Evolutionary conservation across 257 asterid species (phyloP).

Genomic region (Verbascum thapsus): DNA sequence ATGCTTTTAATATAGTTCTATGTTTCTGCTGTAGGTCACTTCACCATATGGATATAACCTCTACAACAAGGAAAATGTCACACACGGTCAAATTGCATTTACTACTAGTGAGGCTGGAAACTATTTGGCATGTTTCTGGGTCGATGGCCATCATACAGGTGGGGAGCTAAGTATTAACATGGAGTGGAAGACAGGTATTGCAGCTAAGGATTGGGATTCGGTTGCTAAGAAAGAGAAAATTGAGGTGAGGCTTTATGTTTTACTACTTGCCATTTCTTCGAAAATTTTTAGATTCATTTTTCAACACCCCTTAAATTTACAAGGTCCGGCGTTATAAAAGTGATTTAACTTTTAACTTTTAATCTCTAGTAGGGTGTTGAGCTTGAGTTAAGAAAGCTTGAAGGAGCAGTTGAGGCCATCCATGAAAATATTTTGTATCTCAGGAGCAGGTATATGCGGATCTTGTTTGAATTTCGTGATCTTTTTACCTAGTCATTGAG

Average conservation of each 20-base stretch:
- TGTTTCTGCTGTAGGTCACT: constrained; percentile 46
- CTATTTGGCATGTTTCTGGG: constrained; percentile 55
- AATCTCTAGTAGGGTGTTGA: constrained; percentile 69
- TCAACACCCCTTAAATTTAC: too few species aligned
- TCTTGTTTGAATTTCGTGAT: constrained; percentile 11
- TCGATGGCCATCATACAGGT: constrained; percentile 33
- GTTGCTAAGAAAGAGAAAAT: constrained; percentile 55
- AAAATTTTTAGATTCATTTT: too few species aligned
- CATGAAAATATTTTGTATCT: constrained; percentile 79
- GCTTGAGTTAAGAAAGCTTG: constrained; percentile 89
- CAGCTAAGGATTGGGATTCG: constrained; percentile 64
- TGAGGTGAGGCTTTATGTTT: constrained; percentile 52
- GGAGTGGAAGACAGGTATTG: constrained; percentile 57
- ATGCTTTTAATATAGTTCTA: constrained; percentile 6
- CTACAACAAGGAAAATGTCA: constrained; percentile 43
- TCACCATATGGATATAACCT: constrained; percentile 56
- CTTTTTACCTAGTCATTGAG: not conserved
- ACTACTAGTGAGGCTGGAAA: constrained; percentile 56
- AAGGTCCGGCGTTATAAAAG: constrained; percentile 18
- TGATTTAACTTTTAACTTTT: constrained; percentile 25
- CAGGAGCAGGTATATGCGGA: constrained; percentile 55
- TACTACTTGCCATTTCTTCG: too few species aligned
- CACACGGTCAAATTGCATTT: constrained; percentile 55
- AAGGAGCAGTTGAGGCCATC: constrained; percentile 87
- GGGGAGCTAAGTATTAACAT: constrained; percentile 48